These are phyloP conservation scores for Stephania yunnanensis DNA, from an alignment of 164 flowering plant species.

Conservation along the genomic window DNA sequence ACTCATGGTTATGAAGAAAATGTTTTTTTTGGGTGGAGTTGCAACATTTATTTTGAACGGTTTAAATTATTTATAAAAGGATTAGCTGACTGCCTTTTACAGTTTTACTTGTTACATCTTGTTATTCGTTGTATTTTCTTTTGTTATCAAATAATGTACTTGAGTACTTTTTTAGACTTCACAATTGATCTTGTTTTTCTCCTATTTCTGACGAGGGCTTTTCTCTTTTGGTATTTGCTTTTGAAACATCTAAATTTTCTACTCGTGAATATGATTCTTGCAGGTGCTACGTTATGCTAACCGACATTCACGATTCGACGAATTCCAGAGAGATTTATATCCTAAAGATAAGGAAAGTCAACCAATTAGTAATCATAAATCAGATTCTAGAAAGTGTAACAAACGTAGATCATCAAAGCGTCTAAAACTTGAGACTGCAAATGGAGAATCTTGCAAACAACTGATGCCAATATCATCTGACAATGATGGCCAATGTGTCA, in stretches of 20 bases:
- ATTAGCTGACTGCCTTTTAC: too few species aligned
- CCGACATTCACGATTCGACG: constrained; percentile 32
- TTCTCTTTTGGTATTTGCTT: background rate
- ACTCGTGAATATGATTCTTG: constrained; percentile 14
- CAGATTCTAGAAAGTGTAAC: constrained; percentile 40
- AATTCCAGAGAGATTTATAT: constrained; percentile 23
- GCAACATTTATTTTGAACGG: too few species aligned
- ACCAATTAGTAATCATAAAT: constrained; percentile 12
- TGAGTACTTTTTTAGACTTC: too few species aligned
- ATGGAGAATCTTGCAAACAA: constrained; percentile 17
- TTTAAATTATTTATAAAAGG: too few species aligned
- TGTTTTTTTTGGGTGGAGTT: background rate
- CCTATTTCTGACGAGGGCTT: background rate
- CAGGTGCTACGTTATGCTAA: constrained; percentile 86
- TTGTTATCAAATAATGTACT: too few species aligned
- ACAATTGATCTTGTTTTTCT: background rate
- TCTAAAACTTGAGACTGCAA: constrained; percentile 17
- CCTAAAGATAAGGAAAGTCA: constrained; percentile 16
- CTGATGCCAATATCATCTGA: constrained; percentile 11
- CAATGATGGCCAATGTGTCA: constrained; percentile 13
- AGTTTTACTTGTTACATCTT: too few species aligned
- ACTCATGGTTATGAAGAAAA: too few species aligned
- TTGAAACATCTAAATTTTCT: background rate
- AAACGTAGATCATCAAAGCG: constrained; percentile 27
- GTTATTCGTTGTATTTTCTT: too few species aligned